Base-by-base conservation (phyloP, 768 basidiomycete genomes). In the Solioccasus polychromus region DNA sequence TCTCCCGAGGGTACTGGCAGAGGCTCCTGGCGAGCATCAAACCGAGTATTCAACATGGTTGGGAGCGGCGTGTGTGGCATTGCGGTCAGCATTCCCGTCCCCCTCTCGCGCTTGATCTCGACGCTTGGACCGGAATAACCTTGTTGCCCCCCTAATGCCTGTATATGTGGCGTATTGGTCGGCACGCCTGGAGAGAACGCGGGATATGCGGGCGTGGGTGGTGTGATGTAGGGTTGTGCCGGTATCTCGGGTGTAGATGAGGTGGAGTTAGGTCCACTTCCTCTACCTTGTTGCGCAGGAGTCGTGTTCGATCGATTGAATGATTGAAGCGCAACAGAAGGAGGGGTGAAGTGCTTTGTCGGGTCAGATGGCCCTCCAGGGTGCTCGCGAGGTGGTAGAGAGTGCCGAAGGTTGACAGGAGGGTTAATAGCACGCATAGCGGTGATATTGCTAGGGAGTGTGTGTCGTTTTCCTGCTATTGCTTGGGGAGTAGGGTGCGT, bases 131-230 rank as follows among this genome's bases (percentile, higher is more conserved):
- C 77, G 31, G 73, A 71, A 40, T 70, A 68, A n/a, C 68, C 69
- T 18, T 68, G 71, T 40, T 76, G 77, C 3, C 73, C 71, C 19
- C 75, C 67, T 20, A 85, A 57, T 5, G 74, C 71, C 57, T 82
- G 78, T 25, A 77, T 75, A 48, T 76, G 69, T 2, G 84, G 82
- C 8, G 73, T 76, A 1, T 76, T 75, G 8, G 78, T 70, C 1
- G 72, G 50, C 17, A 68, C 55, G n/a, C 47, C 25, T 25, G 72
- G 64, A 0, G 83, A 75, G 58, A 79, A 90, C 2, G 84, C 74
- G 12, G 88, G 86, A 55, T 87, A 87, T 3, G 86, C 82, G 1
- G 88, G 87, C 4, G 84, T 89, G 35, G 73, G 72, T 0, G 85
- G 79, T 2, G 53, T 54, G 43, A 55, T 51, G 46, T 57, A 58